Base-by-base conservation (phyloP, 148 eudicot species). In the Cornus controversa region DNA sequence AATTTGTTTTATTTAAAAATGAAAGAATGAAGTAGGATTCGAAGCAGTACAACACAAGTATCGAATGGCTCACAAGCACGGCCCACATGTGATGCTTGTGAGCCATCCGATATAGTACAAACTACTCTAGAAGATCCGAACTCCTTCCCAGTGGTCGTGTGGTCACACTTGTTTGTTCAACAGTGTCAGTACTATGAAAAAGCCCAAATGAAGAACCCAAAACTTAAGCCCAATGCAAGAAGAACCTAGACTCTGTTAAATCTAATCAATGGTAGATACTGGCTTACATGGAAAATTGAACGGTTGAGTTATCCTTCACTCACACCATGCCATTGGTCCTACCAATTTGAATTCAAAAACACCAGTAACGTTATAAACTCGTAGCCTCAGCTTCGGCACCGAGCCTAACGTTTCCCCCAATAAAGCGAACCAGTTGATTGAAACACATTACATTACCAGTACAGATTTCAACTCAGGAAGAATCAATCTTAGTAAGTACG, bases 271-370 rank as follows among this genome's bases (percentile, higher is more conserved):
- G 70, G 70, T 8, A 28, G 40, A 15, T 3, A 28, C 29, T 27
- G 37, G 40, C 4, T 28, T n/a, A n/a, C n/a, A n/a, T n/a, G n/a
- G n/a, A 28, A 2, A 27, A 2, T 28, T 29, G 40, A 28, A 67
- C 70, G 70, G 70, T 29, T 16, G n/a, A 29, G 70, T n/a, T n/a
- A 67, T 67, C 70, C 29, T 60, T 15, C n/a, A n/a, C 1, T n/a
- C 64, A 20, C 64, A 60, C 64, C 24, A 60, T 22, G 25, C 23
- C 25, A 20, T 22, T 26, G 45, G 10, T 34, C 80, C 80, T 62
- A 78, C 69, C 75, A 16, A 71, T 78, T 78, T 78, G 80, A 78
- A 78, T 78, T 78, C 80, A 78, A 78, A 78, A 70, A 64, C 27
- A 22, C 29, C 20, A 10, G 71, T 68, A 68, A 68, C 71, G 71